Percentiles rank a stretch among this genome's conserved stretches.
phyloP scores from a whole-genome alignment of 2,329 filamentous ascomycete genomes.

The Pestalotiopsis sp. region DNA sequence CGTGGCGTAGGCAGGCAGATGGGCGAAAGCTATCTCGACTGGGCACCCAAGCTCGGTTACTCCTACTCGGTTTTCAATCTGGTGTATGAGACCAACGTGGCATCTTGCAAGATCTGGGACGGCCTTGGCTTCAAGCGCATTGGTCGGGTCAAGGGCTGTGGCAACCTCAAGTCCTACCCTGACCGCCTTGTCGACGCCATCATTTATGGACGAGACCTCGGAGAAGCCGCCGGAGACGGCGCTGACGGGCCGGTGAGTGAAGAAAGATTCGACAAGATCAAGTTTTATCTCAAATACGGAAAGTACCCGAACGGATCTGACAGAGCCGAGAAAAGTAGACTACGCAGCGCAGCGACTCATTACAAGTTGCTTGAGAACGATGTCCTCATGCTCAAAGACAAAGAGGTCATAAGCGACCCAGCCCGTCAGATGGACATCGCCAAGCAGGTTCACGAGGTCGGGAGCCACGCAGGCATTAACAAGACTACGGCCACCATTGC shows the following conservation, averaged over 20 bases:
- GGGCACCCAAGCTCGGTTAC: constrained; percentile 81
- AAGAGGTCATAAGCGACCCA: constrained; percentile 93
- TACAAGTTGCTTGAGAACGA: constrained; percentile 82
- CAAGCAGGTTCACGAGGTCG: constrained; percentile 69
- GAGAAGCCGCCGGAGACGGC: constrained; percentile 40
- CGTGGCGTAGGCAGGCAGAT: constrained; percentile 75
- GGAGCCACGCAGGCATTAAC: constrained; percentile 90
- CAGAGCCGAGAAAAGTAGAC: constrained; percentile 90
- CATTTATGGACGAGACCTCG: constrained; percentile 72
- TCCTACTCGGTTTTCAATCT: constrained; percentile 93
- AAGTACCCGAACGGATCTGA: constrained; percentile 94
- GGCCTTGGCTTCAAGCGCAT: constrained; percentile 91
- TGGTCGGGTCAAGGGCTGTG: constrained; percentile 75
- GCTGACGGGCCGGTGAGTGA: constrained; percentile 81
- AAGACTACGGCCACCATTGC: constrained; percentile 95
- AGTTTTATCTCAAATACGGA: constrained; percentile 92
- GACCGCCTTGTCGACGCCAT: constrained; percentile 74
- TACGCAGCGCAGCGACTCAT: constrained; percentile 91
- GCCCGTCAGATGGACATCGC: constrained; percentile 90
- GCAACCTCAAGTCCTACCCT: constrained; percentile 69
- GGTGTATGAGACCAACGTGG: constrained; percentile 92
- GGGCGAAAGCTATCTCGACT: constrained; percentile 77
- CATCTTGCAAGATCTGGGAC: constrained; percentile 90
- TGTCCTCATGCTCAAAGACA: constrained; percentile 94
- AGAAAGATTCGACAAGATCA: constrained; percentile 98